Conservation (phyloP, 1,284 basidiomycete species). For the Fomitopsis schrenkii region DNA sequence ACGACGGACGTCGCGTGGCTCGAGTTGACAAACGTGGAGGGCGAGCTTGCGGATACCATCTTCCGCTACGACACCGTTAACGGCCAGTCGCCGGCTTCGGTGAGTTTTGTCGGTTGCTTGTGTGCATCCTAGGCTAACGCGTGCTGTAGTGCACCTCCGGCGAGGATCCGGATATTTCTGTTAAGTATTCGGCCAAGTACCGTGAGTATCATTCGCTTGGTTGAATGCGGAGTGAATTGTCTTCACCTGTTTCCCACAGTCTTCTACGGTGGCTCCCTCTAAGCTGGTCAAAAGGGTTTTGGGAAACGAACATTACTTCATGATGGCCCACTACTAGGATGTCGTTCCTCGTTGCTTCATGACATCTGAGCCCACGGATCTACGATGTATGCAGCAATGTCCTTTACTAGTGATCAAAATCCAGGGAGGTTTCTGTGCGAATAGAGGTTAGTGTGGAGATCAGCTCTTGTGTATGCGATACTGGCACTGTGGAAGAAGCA, state of each 20-base stretch:
- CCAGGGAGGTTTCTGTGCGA: no score
- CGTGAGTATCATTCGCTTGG: slow-evolving; percentile 15
- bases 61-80: slow-evolving; percentile 54
- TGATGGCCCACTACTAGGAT: no score
- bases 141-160: slow-evolving; percentile 21
- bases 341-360: no score
- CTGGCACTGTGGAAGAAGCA: no score
- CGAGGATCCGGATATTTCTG: slow-evolving; percentile 20
- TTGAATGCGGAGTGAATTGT: not conserved
- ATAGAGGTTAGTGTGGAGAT: no score
- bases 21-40: slow-evolving; percentile 41
- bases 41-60: slow-evolving; percentile 46
- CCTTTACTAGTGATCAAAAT: no score
- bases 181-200: slow-evolving; percentile 29
- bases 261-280: slow-evolving; percentile 18
- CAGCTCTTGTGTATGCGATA: no score
- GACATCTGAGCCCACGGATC: no score
- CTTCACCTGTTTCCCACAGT: slow-evolving; percentile 4
- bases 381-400: no score
- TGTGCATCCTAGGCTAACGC: not conserved
- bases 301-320: no score
- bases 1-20: slow-evolving; percentile 54
- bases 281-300: not conserved
- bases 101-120: slow-evolving; percentile 21
- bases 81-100: slow-evolving; percentile 58